phyloP scores from a whole-genome alignment of 2,329 filamentous ascomycete genomes.

The Sporothrix pseudoabietina region DNA sequence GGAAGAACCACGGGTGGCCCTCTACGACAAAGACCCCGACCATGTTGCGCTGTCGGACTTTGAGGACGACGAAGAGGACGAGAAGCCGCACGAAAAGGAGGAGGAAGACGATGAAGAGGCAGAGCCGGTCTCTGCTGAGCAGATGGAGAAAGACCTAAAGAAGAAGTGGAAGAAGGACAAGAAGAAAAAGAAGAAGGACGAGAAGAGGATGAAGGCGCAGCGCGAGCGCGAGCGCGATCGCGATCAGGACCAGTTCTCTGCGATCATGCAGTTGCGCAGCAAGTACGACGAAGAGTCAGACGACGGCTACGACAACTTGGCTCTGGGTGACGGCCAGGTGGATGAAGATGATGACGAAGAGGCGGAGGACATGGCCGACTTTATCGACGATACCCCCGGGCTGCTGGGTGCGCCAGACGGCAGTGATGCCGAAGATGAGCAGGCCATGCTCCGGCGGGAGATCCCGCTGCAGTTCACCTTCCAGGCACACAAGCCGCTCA shows the following conservation, averaged over 20 bases:
- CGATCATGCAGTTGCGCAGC: slow-evolving; percentile 15
- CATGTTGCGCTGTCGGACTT: slow-evolving; percentile 40
- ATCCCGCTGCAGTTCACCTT: slow-evolving; percentile 71
- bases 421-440: slow-evolving; percentile 52
- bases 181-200: slow-evolving; percentile 23
- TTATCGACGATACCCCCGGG: slow-evolving; percentile 57
- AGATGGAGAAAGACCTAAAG: slow-evolving; percentile 11
- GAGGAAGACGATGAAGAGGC: neutral
- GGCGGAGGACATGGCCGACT: slow-evolving; percentile 52
- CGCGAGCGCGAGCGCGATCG: slow-evolving; percentile 9
- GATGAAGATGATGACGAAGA: slow-evolving; percentile 3
- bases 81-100: slow-evolving; percentile 37
- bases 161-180: slow-evolving; percentile 2
- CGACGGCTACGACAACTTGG: slow-evolving; percentile 26
- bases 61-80: slow-evolving; percentile 41
- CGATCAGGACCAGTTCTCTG: slow-evolving; percentile 1
- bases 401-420: slow-evolving; percentile 33
- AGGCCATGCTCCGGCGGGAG: slow-evolving; percentile 44
- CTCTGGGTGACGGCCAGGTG: neutral
- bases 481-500: slow-evolving; percentile 66
- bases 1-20: slow-evolving; percentile 33
- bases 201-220: slow-evolving; percentile 20
- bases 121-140: neutral
- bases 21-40: slow-evolving; percentile 42
- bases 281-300: slow-evolving; percentile 28